Evolutionary conservation across 257 asterid species (phyloP).

Genomic region (Solanum ossicruentum): DNA sequence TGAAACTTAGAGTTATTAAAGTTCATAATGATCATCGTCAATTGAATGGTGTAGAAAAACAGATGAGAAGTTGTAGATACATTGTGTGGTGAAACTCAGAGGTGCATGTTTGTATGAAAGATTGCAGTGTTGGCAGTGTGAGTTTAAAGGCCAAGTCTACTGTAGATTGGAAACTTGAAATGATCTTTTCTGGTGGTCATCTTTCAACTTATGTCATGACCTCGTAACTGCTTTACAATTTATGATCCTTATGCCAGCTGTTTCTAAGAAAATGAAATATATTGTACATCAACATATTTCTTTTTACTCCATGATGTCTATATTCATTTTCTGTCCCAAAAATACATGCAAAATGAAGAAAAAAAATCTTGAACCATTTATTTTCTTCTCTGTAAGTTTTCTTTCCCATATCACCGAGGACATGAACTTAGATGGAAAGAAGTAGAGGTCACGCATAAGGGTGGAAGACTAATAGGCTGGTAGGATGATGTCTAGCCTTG

Average conservation of each 20-base stretch:
- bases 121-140: background rate
- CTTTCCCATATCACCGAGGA: no score
- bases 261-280: background rate
- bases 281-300: background rate
- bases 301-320: background rate
- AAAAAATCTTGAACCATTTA: background rate
- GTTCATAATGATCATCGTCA: background rate
- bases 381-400: background rate
- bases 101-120: background rate
- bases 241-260: constrained; percentile 26
- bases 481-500: no score
- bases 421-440: no score
- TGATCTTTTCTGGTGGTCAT: constrained; percentile 25
- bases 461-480: no score
- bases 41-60: background rate
- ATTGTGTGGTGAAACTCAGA: background rate
- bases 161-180: background rate
- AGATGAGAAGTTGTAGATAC: background rate
- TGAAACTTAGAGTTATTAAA: background rate
- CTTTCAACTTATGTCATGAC: constrained; percentile 6
- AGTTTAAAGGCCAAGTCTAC: background rate
- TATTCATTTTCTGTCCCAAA: background rate
- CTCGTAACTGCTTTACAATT: constrained; percentile 20
- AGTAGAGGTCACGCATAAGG: no score
- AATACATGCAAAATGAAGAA: background rate